Evolutionary conservation across 2,329 filamentous ascomycete genomes (phyloP).

Genomic region (Aspergillus pseudoglaucus): DNA sequence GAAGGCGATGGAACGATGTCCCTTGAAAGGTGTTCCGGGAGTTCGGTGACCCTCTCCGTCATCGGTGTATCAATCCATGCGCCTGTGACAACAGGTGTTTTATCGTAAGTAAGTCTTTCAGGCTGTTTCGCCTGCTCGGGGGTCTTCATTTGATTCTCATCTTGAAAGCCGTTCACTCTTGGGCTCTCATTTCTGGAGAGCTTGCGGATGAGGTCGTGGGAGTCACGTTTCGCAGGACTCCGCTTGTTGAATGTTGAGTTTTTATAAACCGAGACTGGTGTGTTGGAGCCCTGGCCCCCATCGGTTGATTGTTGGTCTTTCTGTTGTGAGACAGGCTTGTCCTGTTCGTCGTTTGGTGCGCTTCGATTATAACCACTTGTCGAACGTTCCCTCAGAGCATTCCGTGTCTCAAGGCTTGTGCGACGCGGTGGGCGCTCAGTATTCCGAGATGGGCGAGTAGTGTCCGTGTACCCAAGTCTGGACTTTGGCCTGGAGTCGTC

Average conservation of each 20-base stretch:
- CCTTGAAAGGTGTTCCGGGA: slow-evolving; percentile 19
- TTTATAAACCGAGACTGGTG: slow-evolving; percentile 33
- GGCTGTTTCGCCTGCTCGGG: slow-evolving; percentile 28
- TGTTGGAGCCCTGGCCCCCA: slow-evolving; percentile 31
- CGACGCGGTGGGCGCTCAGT: slow-evolving; percentile 27
- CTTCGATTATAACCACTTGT: slow-evolving; percentile 8
- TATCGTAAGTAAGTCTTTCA: slow-evolving; percentile 30
- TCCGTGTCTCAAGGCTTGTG: slow-evolving; percentile 15
- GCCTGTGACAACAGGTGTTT: slow-evolving; percentile 40
- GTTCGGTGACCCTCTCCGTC: slow-evolving; percentile 27
- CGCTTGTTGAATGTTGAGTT: slow-evolving; percentile 24
- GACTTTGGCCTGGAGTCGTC: slow-evolving; percentile 14
- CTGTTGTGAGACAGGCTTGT: slow-evolving; percentile 9
- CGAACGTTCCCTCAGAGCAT: slow-evolving; percentile 15
- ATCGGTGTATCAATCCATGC: slow-evolving; percentile 44
- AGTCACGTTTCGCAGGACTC: slow-evolving; percentile 28
- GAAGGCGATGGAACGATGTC: slow-evolving; percentile 17
- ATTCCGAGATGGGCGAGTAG: slow-evolving; percentile 20
- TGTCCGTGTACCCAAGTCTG: slow-evolving; percentile 23
- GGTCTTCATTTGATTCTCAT: slow-evolving; percentile 24
- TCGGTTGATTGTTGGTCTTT: slow-evolving; percentile 10
- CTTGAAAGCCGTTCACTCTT: slow-evolving; percentile 10
- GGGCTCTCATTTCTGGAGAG: slow-evolving; percentile 35
- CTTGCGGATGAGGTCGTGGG: slow-evolving; percentile 37
- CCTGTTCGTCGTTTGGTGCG: slow-evolving; percentile 9